Evolutionary conservation across 139 green algal genomes (phyloP), one percentile per base, ranked within the genome.

Genomic region (Marvania coccoides): DNA sequence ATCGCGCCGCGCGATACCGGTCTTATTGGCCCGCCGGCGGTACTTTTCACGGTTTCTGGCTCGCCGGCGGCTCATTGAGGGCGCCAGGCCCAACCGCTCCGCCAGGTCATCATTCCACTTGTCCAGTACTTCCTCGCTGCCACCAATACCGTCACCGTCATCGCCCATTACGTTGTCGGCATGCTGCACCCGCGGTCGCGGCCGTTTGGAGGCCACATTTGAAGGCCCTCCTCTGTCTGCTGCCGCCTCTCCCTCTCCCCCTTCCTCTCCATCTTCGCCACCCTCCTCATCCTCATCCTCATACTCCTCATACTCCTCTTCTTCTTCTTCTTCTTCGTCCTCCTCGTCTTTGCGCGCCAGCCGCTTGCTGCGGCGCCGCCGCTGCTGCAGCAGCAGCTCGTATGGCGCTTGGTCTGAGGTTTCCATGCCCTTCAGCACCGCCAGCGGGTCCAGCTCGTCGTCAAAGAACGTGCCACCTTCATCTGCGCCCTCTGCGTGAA

Each of bases 351-450:
- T 46, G 10, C 13, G 31, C 30, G 24, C 26, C 33, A 6, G 19
- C 47, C 45, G 10, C 53, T 30, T 29, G 14, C 2, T 34, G 0
- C 55, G 55, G 28, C 40, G 23, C 14, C 65, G 54, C 34, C 35
- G 58, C 29, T 46, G 45, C 5, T 19, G 19, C 28, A 56, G 58
- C 12, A 85, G 68, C 37, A 86, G 7, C 62, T 87, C 61, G 29
- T 73, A 87, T 0, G 81, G 74, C 67, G 82, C 73, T 9, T 58
- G 15, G 3, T 47, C 63, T 3, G 47, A 15, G 6, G 28, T 6
- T 30, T 80, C 62, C 78, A 88, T 84, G 19, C 71, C 39, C 26
- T 70, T 40, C 34, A 88, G 71, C 35, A 87, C 29, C 5, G 53
- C 12, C 37, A 84, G 19, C 6, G 74, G 77, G 64, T 85, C 77